These are phyloP conservation scores for Colletotrichum coccodes DNA, from an alignment of 2,329 filamentous ascomycete species.

Conservation along the genomic window DNA sequence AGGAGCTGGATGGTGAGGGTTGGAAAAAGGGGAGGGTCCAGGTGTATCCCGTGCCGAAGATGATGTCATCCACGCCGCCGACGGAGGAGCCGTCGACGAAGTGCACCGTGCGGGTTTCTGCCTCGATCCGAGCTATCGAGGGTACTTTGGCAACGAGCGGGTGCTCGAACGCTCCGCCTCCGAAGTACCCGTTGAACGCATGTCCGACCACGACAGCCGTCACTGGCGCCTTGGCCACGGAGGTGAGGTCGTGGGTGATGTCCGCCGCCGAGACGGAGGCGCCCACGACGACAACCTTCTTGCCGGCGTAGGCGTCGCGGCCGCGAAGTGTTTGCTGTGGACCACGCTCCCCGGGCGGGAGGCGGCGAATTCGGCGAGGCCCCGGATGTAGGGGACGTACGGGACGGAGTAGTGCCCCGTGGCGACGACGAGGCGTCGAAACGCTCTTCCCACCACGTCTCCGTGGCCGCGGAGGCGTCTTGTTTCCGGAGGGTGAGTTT, in stretches of 20 bases:
- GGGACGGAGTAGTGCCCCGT: slow-evolving; percentile 70
- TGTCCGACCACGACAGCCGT: slow-evolving; percentile 64
- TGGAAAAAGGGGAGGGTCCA: slow-evolving; percentile 72
- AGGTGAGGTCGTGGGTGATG: slow-evolving; percentile 63
- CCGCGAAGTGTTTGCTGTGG: slow-evolving; percentile 66
- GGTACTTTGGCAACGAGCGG: slow-evolving; percentile 57
- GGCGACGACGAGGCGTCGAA: slow-evolving; percentile 72
- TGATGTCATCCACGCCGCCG: slow-evolving; percentile 66
- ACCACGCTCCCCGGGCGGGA: slow-evolving; percentile 58
- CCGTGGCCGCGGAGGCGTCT: slow-evolving; percentile 40
- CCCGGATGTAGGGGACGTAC: slow-evolving; percentile 60
- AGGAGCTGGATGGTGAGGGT: slow-evolving; percentile 54
- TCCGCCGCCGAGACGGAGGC: slow-evolving; percentile 73
- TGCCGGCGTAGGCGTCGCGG: slow-evolving; percentile 53
- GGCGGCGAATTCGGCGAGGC: slow-evolving; percentile 58
- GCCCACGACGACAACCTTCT: slow-evolving; percentile 70
- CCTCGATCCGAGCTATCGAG: slow-evolving; percentile 55
- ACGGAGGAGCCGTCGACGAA: slow-evolving; percentile 65
- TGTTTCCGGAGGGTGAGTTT: slow-evolving; percentile 59
- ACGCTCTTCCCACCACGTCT: slow-evolving; percentile 71
- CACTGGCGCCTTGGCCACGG: slow-evolving; percentile 56
- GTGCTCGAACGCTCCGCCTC: slow-evolving; percentile 67
- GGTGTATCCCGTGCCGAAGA: slow-evolving; percentile 75
- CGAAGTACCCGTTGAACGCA: slow-evolving; percentile 63
- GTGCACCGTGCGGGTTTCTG: slow-evolving; percentile 56